These are phyloP conservation scores for Clathrospora elynae DNA, from an alignment of 2,329 filamentous ascomycete genomes.

Conservation along the genomic window DNA sequence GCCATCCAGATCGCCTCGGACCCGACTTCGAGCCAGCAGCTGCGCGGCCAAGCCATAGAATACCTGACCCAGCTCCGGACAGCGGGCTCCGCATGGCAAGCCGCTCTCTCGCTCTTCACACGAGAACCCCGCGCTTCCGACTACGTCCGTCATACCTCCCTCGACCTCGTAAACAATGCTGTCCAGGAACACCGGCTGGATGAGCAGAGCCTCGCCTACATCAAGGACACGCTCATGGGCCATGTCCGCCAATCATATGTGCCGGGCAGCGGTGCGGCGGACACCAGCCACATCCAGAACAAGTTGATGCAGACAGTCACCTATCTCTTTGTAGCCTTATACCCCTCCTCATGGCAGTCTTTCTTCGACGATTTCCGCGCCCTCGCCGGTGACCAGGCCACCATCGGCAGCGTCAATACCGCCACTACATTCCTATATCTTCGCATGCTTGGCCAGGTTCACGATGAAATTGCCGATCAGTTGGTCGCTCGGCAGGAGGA, in stretches of 20 bases:
- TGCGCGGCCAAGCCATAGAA: conserved; percentile 85
- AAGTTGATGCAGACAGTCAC: conserved; percentile 97
- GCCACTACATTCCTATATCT: conserved; percentile 84
- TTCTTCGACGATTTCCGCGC: conserved; percentile 90
- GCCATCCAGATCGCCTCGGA: conserved; percentile 94
- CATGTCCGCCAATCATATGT: conserved; percentile 81
- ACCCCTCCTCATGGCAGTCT: conserved; percentile 81
- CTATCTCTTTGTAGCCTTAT: conserved; percentile 86
- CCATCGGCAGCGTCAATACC: conserved; percentile 67
- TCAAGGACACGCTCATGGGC: conserved; percentile 80
- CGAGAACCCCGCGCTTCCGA: conserved; percentile 76
- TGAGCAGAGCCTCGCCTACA: conserved; percentile 69
- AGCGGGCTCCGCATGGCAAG: conserved; percentile 87
- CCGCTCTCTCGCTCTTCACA: conserved; percentile 84
- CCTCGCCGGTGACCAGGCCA: conserved; percentile 68
- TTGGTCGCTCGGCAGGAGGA: conserved; percentile 76
- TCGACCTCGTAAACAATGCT: conserved; percentile 93
- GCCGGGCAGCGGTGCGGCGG: conserved; percentile 62
- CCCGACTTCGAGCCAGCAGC: conserved; percentile 69
- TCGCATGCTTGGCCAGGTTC: conserved; percentile 83
- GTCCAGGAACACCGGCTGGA: conserved; percentile 81
- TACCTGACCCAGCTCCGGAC: conserved; percentile 78
- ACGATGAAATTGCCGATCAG: conserved; percentile 96
- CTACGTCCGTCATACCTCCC: conserved; percentile 82
- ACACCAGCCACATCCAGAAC: conserved; percentile 83